Percentiles rank a stretch among this genome's conserved stretches.
Evolutionary conservation across 768 basidiomycete genomes (phyloP).

Genomic region (Crucibulum laeve): DNA sequence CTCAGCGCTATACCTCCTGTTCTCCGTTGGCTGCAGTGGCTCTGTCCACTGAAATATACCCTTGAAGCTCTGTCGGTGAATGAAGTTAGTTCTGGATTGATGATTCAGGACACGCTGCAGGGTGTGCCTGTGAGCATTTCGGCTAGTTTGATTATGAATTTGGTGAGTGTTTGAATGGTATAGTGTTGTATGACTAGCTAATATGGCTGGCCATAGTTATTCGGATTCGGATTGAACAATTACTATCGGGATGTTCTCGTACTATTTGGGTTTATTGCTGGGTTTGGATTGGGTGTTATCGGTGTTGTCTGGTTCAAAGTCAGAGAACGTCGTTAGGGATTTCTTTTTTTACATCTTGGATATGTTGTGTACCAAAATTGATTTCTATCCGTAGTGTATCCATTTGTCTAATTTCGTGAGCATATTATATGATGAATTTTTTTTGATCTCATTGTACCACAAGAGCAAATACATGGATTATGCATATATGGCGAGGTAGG

Average conservation of each 20-base stretch:
- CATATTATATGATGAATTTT: no score
- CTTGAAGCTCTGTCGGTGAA: conserved; percentile 90
- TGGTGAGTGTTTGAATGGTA: conserved; percentile 41
- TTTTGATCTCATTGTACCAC: no score
- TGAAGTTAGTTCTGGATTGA: conserved; percentile 84
- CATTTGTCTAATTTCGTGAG: no score
- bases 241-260: conserved; percentile 92
- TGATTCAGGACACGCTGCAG: conserved; percentile 73
- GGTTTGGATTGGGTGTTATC: conserved; percentile 71
- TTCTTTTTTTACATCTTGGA: neutral
- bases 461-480: no score
- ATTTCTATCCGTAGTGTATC: no score
- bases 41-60: conserved; percentile 78
- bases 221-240: conserved; percentile 77
- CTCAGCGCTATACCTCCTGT: conserved; percentile 82
- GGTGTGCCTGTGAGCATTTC: conserved; percentile 83
- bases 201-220: conserved; percentile 45
- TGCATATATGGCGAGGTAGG: no score
- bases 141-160: conserved; percentile 81
- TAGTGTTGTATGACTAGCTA: neutral
- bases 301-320: conserved; percentile 74
- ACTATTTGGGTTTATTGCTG: conserved; percentile 80
- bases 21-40: conserved; percentile 90
- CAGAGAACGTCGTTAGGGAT: conserved; percentile 64
- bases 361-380: no score